Base-by-base conservation (phyloP, 2,329 filamentous ascomycete species). In the Trichoderma sp. region DNA sequence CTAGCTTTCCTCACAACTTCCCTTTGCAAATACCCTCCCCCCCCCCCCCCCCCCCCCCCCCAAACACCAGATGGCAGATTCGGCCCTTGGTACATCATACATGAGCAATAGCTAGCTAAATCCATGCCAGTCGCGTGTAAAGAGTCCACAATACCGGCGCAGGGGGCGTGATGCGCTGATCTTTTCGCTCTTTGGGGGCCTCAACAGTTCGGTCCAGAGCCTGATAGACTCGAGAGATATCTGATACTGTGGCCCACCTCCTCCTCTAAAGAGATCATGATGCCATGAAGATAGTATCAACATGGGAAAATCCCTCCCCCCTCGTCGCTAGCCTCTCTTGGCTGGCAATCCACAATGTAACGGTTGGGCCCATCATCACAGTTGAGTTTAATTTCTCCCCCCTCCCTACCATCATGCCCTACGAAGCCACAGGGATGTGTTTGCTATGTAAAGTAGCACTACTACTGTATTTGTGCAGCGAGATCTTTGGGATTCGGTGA, bases 231-330 rank as follows among this genome's bases (percentile, higher is more conserved):
- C 19, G n/a, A 57, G 4, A 15, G 32, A 45, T 27, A 17, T 39
- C 42, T 64, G 25, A 34, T 45, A 17, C 35, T 39, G 50, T 27
- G 25, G 19, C 35, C 25, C 45, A 19, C 52, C 52, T 64, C 61
- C 50, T 35, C 58, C 61, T 37, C 29, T 13, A 17, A 45, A 45
- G 27, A 35, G 19, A 56, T 34, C 37, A 64, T 64, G 61, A 64
- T 64, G 29, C 27, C 19, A 57, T 39, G 52, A 37, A 29, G 1
- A 48, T n/a, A n/a, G n/a, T 15, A 27, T 57, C 61, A 52, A 64
- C 52, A 64, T 64, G 25, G 29, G 19, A 56, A 64, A 56, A 56
- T 64, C 52, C 61, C 52, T 57, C 61, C 37, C n/a, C 52, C n/a
- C 50, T 35, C 9, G 48, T 35, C 19, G 17, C 32, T 52, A 35